These are phyloP conservation scores for Fusarium albosuccineum DNA, from an alignment of 2,329 filamentous ascomycete genomes.

Conservation along the genomic window DNA sequence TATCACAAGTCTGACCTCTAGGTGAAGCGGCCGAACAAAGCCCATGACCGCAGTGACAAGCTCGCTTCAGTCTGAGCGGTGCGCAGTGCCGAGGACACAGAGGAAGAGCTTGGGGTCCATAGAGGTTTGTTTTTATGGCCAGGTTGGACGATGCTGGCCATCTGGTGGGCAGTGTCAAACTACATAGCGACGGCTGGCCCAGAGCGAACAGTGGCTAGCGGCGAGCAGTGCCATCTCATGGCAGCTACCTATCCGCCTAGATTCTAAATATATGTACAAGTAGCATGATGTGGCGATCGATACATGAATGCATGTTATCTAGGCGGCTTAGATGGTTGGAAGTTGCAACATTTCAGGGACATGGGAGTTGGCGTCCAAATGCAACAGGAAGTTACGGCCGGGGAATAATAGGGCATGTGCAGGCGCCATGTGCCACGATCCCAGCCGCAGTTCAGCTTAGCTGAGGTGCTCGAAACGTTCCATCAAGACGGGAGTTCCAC, in stretches of 20 bases:
- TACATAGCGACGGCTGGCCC: slow-evolving; percentile 5
- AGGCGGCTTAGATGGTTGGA: too few relatives aligned
- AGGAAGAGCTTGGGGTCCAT: too few relatives aligned
- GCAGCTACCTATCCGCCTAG: too few relatives aligned
- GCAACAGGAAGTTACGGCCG: not conserved
- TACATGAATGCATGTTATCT: too few relatives aligned
- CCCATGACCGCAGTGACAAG: not conserved
- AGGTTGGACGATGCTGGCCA: not conserved
- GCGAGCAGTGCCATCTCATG: slow-evolving; percentile 16
- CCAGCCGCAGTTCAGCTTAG: not conserved
- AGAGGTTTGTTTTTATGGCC: not conserved
- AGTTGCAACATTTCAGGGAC: too few relatives aligned
- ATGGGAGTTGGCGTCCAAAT: too few relatives aligned
- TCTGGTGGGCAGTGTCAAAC: not conserved
- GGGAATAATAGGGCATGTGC: slow-evolving; percentile 1
- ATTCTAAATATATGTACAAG: too few relatives aligned
- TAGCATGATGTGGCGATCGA: too few relatives aligned
- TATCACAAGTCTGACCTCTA: slow-evolving; percentile 26
- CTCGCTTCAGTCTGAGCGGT: not conserved
- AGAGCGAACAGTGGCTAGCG: not conserved
- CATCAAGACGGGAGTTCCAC: slow-evolving; percentile 3
- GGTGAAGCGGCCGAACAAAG: slow-evolving; percentile 2
- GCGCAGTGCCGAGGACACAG: too few relatives aligned
- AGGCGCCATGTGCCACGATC: slow-evolving; percentile 2
- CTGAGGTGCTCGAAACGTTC: slow-evolving; percentile 2